phyloP scores from a whole-genome alignment of 2,329 filamentous ascomycete species.

The Epichloe coenophiala region DNA sequence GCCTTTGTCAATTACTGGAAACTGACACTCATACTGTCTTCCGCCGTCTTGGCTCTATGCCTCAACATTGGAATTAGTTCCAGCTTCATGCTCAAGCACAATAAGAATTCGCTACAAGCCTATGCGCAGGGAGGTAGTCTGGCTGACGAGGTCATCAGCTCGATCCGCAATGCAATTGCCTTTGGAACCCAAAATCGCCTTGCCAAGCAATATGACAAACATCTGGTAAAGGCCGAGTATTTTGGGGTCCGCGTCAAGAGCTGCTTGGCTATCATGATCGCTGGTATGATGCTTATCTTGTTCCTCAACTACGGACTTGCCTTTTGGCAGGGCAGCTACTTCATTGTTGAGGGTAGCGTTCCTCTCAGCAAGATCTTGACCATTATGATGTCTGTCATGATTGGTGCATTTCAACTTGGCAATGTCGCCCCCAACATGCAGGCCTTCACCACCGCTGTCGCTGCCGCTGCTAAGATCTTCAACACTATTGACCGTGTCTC shows the following conservation, averaged over 20 bases:
- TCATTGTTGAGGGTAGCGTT: conserved; percentile 52
- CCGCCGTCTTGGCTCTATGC: conserved; percentile 69
- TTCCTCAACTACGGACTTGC: conserved; percentile 79
- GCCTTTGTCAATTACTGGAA: conserved; percentile 90
- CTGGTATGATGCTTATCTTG: conserved; percentile 67
- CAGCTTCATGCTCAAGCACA: conserved; percentile 65
- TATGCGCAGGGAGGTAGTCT: conserved; percentile 79
- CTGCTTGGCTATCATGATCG: conserved; percentile 64
- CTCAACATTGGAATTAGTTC: conserved; percentile 63
- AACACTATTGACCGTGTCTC: conserved; percentile 82
- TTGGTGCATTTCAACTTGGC: conserved; percentile 82
- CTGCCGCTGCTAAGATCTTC: conserved; percentile 84
- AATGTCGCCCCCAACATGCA: conserved; percentile 78
- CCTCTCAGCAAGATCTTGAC: conserved; percentile 61
- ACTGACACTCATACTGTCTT: conserved; percentile 73
- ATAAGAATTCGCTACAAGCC: conserved; percentile 61
- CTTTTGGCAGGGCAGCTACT: conserved; percentile 78
- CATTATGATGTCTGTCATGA: conserved; percentile 81
- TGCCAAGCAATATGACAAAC: conserved; percentile 69
- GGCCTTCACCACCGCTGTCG: conserved; percentile 71
- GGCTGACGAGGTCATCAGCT: conserved; percentile 89
- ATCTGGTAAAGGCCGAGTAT: conserved; percentile 58
- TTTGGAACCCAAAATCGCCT: conserved; percentile 90
- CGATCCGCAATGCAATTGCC: conserved; percentile 80
- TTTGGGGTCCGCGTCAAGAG: conserved; percentile 67